Conservation (phyloP, 129 eudicot genomes). For the Flaveria linearis region DNA sequence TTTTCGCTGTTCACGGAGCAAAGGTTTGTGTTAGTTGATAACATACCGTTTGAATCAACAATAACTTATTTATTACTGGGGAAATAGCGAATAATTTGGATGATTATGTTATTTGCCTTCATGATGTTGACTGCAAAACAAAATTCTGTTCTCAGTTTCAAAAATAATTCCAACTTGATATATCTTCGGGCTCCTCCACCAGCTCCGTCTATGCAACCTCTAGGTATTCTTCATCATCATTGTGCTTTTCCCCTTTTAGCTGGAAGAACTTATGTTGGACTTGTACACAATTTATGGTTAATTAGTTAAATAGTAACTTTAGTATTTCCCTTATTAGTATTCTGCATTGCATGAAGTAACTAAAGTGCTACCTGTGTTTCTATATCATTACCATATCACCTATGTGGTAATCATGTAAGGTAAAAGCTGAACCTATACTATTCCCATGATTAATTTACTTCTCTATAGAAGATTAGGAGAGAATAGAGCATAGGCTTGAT, state of each 20-base stretch:
- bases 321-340: constrained; percentile 5
- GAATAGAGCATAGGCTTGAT: background rate
- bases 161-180: constrained; percentile 40
- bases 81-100: background rate
- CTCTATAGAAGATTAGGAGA: background rate
- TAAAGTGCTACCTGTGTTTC: background rate
- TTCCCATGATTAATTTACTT: background rate
- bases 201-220: constrained; percentile 35
- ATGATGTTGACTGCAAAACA: constrained; percentile 13
- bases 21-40: constrained; percentile 49
- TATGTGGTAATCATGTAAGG: background rate
- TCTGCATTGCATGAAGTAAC: background rate
- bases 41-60: background rate
- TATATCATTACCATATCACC: background rate
- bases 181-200: constrained; percentile 56
- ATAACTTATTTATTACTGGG: background rate
- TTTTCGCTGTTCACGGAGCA: constrained; percentile 63
- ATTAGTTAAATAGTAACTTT: background rate
- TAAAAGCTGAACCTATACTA: background rate
- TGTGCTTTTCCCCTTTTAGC: background rate
- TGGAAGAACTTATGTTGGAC: background rate
- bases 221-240: constrained; percentile 41
- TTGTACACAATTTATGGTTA: background rate
- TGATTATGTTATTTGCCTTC: constrained; percentile 7
- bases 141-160: constrained; percentile 50